Conservation (phyloP, 2,329 filamentous ascomycete genomes). For the Alternaria burnsii region DNA sequence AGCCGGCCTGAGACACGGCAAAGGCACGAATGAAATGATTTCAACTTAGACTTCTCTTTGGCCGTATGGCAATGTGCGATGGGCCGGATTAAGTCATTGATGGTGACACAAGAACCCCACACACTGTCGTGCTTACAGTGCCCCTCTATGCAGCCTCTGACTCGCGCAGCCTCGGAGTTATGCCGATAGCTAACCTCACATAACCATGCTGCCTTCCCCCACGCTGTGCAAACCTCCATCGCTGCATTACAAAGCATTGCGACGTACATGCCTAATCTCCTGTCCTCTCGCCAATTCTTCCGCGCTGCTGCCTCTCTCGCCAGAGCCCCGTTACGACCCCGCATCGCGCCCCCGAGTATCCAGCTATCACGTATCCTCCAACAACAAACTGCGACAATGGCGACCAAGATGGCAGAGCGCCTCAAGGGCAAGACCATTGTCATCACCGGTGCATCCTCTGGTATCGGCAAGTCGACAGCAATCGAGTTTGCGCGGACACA, state of each 20-base stretch:
- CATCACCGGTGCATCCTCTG: slow-evolving; percentile 90
- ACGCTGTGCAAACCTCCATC: slow-evolving; percentile 6
- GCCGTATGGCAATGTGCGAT: background rate
- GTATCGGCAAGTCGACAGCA: slow-evolving; percentile 85
- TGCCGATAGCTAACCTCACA: slow-evolving; percentile 10
- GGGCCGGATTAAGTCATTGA: slow-evolving; percentile 5
- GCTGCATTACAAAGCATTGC: slow-evolving; percentile 11
- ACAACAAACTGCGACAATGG: slow-evolving; percentile 61
- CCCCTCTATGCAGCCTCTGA: slow-evolving; percentile 24
- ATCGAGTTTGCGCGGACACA: slow-evolving; percentile 90
- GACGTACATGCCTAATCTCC: slow-evolving; percentile 34
- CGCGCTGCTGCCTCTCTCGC: slow-evolving; percentile 26
- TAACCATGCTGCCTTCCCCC: slow-evolving; percentile 7
- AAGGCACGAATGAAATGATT: slow-evolving; percentile 17
- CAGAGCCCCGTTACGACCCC: slow-evolving; percentile 22
- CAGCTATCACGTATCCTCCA: slow-evolving; percentile 19
- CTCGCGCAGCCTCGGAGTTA: slow-evolving; percentile 27
- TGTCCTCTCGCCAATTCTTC: slow-evolving; percentile 19
- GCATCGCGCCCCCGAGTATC: slow-evolving; percentile 14
- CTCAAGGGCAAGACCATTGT: slow-evolving; percentile 92
- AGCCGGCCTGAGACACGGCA: slow-evolving; percentile 11
- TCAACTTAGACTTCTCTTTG: background rate
- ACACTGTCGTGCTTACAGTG: slow-evolving; percentile 20
- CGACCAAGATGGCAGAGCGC: slow-evolving; percentile 79
- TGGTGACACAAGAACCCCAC: slow-evolving; percentile 16